A percentile compares a stretch with the other conserved stretches of the same genome.
These are phyloP conservation scores for Begonia loranthoides DNA, from an alignment of 306 rosid species.

Conservation along the genomic window DNA sequence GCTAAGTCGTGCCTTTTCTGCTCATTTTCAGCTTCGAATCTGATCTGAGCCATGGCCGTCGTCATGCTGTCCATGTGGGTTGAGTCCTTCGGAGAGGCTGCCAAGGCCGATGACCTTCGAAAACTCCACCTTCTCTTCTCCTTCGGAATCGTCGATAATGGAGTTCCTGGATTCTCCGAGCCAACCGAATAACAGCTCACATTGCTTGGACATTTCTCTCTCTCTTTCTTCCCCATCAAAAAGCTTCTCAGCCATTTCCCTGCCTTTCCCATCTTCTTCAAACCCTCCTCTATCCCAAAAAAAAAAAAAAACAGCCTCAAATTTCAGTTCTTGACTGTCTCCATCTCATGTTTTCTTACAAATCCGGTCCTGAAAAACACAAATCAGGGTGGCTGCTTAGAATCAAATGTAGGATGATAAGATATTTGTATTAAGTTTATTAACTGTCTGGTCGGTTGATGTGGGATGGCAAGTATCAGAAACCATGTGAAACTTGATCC, in stretches of 20 bases:
- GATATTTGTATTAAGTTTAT: background rate
- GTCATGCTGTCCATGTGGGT: conserved; percentile 21
- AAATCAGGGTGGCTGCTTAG: conserved; percentile 13
- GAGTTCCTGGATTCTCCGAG: conserved; percentile 40
- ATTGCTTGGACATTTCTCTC: conserved; percentile 21
- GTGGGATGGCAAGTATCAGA: conserved; percentile 32
- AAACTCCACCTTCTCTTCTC: conserved; percentile 91
- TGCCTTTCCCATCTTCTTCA: conserved; percentile 62
- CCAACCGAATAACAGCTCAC: conserved; percentile 25
- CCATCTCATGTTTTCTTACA: background rate
- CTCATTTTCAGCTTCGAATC: conserved; percentile 33
- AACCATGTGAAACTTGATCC: conserved; percentile 43
- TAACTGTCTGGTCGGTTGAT: conserved; percentile 24
- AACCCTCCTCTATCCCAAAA: conserved; percentile 9
- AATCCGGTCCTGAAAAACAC: background rate
- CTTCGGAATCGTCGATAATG: conserved; percentile 36
- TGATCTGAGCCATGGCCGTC: conserved; percentile 10
- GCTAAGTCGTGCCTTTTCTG: conserved; percentile 59
- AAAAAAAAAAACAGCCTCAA: background rate
- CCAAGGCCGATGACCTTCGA: conserved; percentile 65
- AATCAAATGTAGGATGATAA: conserved; percentile 24
- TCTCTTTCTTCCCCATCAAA: conserved; percentile 63
- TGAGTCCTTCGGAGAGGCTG: conserved; percentile 29
- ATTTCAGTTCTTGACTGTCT: background rate
- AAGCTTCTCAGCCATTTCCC: conserved; percentile 70